Evolutionary conservation across 2,329 filamentous ascomycete genomes (phyloP).

Genomic region (Xylariaceae sp.): DNA sequence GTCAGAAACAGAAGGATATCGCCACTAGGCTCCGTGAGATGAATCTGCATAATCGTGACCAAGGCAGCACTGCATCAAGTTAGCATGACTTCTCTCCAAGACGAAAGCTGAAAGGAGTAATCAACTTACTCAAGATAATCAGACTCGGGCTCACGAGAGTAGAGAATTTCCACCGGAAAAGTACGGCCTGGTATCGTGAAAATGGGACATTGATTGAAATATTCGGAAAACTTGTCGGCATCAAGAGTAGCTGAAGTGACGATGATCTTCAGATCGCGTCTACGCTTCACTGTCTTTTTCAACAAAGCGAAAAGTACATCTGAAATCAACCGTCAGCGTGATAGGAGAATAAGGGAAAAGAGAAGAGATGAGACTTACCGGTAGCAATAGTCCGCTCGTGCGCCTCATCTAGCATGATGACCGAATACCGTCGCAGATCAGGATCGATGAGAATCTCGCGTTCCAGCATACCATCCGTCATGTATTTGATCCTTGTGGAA

Average conservation of each 20-base stretch:
- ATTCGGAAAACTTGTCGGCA: constrained; percentile 94
- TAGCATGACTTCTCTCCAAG: not conserved
- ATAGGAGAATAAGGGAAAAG: not conserved
- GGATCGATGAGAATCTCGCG: constrained; percentile 92
- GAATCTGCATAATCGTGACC: constrained; percentile 98
- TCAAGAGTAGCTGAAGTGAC: constrained; percentile 95
- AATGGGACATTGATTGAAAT: constrained; percentile 94
- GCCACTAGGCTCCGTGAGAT: constrained; percentile 84
- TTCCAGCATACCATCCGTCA: constrained; percentile 98
- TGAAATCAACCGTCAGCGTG: not conserved
- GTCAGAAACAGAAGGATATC: constrained; percentile 97
- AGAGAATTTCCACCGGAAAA: constrained; percentile 93
- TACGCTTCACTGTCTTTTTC: constrained; percentile 84
- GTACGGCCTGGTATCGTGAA: constrained; percentile 95
- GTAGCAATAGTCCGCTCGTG: constrained; percentile 97
- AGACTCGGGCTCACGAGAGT: constrained; percentile 88
- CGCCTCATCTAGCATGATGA: constrained; percentile 97
- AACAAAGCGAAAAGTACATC: constrained; percentile 92
- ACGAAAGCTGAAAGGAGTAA: not conserved
- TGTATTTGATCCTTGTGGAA: constrained; percentile 94
- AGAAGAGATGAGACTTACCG: not conserved
- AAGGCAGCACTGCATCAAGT: constrained; percentile 57
- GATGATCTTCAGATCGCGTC: constrained; percentile 88
- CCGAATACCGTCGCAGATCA: constrained; percentile 82
- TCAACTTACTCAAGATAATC: constrained; percentile 72